Evolutionary conservation across 2,329 filamentous ascomycete genomes (phyloP).

Genomic region (Aspergillus jensenii): DNA sequence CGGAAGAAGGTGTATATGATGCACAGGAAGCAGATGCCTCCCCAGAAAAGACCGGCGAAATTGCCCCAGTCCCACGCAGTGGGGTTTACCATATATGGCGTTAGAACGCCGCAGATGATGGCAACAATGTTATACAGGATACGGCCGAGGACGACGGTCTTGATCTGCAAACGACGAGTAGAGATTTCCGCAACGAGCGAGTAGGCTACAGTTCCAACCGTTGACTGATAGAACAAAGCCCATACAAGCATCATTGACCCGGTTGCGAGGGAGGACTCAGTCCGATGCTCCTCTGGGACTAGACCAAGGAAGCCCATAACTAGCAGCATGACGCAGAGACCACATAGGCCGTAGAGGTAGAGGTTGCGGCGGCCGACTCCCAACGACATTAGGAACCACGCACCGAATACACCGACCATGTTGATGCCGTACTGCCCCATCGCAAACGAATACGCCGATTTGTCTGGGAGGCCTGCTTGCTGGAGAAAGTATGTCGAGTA

Average conservation of each 20-base stretch:
- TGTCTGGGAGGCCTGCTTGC: slow-evolving; percentile 54
- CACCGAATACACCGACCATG: slow-evolving; percentile 77
- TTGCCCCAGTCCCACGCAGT: slow-evolving; percentile 84
- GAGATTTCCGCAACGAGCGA: slow-evolving; percentile 84
- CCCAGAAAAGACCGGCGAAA: slow-evolving; percentile 86
- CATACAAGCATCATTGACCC: slow-evolving; percentile 83
- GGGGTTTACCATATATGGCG: slow-evolving; percentile 91
- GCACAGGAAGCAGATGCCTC: slow-evolving; percentile 75
- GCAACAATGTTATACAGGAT: slow-evolving; percentile 78
- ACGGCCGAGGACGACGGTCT: slow-evolving; percentile 84
- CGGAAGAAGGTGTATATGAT: slow-evolving; percentile 80
- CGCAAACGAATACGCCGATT: slow-evolving; percentile 56
- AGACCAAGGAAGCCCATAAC: slow-evolving; percentile 82
- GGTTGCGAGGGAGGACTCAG: slow-evolving; percentile 69
- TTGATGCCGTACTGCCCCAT: slow-evolving; percentile 65
- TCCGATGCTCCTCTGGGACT: slow-evolving; percentile 60
- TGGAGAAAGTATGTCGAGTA: slow-evolving; percentile 63
- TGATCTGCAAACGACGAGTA: slow-evolving; percentile 80
- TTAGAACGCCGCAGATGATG: slow-evolving; percentile 78
- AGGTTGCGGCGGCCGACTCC: slow-evolving; percentile 74
- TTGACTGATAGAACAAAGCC: slow-evolving; percentile 81
- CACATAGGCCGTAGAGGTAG: slow-evolving; percentile 73
- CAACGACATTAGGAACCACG: slow-evolving; percentile 75
- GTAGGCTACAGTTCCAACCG: slow-evolving; percentile 86
- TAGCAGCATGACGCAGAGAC: slow-evolving; percentile 73